phyloP scores from a whole-genome alignment of 371 early-diverging fungal species.

The Massospora cicadina region DNA sequence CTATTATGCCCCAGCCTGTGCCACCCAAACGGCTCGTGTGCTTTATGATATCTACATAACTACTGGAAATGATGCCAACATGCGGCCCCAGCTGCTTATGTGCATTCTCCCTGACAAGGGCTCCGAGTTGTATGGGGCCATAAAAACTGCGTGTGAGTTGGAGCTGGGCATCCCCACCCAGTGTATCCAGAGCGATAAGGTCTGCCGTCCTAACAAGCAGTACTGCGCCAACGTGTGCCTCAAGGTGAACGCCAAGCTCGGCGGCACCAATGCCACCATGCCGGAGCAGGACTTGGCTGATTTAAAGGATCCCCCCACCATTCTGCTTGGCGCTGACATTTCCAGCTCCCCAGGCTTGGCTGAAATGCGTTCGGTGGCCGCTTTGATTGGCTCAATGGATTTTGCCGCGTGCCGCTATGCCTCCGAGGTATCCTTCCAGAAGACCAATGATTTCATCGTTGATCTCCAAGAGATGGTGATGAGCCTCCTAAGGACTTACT shows the following conservation, averaged over 20 bases:
- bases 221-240: conserved; percentile 65
- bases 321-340: conserved; percentile 90
- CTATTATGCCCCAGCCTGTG: conserved; percentile 35
- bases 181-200: conserved; percentile 71
- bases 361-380: conserved; percentile 63
- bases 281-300: conserved; percentile 26
- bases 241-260: conserved; percentile 79
- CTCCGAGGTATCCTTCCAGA: conserved; percentile 65
- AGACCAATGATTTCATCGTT: conserved; percentile 58
- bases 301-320: conserved; percentile 52
- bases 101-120: conserved; percentile 79
- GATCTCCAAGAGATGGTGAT: conserved; percentile 64
- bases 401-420: conserved; percentile 69
- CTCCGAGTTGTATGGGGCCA: conserved; percentile 72
- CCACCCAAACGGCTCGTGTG: conserved; percentile 35
- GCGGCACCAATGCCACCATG: conserved; percentile 53
- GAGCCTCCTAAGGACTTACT: conserved; percentile 62
- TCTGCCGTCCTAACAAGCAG: conserved; percentile 34
- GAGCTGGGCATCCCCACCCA: conserved; percentile 79
- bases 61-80: conserved; percentile 50
- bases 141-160: conserved; percentile 88
- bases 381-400: conserved; percentile 76
- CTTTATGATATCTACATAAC: conserved; percentile 50
- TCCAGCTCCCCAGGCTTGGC: conserved; percentile 68
- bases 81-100: conserved; percentile 52